Evolutionary conservation across 1,284 basidiomycete genomes (phyloP), one percentile per base, ranked within the genome.

Genomic region (Sporisorium sorghi): DNA sequence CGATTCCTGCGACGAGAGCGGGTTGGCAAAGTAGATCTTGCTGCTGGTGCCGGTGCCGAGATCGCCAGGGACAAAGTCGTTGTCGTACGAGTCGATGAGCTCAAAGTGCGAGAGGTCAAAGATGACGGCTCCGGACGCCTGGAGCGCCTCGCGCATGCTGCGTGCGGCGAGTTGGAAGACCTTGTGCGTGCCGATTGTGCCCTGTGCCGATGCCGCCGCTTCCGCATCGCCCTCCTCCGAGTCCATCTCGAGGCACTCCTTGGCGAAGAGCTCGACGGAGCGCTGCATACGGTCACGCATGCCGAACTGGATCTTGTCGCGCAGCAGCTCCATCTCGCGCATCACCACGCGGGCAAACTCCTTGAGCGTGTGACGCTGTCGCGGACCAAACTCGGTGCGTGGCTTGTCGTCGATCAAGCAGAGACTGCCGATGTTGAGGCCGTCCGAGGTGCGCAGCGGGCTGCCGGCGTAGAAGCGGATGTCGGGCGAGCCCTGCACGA

Each of bases 261-360:
- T 90, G 52, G 93, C 95, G 82, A 97, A 97, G 76, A 92, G 89
- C 84, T 97, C 94, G 92, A 97, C 97, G 42, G 94, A 95, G 53
- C 87, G 92, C 83, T 97, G 94, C 58, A 97, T 97, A 50, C 91
- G 89, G 81, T 96, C 94, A 39, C 94, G 89, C 73, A 94, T 92
- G 30, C 93, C 89, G 39, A 97, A 87, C 86, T 96, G 94, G 61
- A 94, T 94, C 91, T 92, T 94, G 84, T 97, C 94, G 67, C 91
- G 88, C 92, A 93, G 94, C 3, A 97, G 86, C 84, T 97, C 94
- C 90, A 97, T 90, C 86, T 97, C 94, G 46, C 94, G 90, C 91
- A 97, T 93, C n/a, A 91, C 91, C 58, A 97, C 91, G 6, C 81
- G 85, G 1, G 94, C 93, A 84, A 97, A 97, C 85, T 97, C 94